A percentile compares a stretch with the other conserved stretches of the same genome.
phyloP scores from a whole-genome alignment of 176 grass and related monocot species.

The Juncus effusus region DNA sequence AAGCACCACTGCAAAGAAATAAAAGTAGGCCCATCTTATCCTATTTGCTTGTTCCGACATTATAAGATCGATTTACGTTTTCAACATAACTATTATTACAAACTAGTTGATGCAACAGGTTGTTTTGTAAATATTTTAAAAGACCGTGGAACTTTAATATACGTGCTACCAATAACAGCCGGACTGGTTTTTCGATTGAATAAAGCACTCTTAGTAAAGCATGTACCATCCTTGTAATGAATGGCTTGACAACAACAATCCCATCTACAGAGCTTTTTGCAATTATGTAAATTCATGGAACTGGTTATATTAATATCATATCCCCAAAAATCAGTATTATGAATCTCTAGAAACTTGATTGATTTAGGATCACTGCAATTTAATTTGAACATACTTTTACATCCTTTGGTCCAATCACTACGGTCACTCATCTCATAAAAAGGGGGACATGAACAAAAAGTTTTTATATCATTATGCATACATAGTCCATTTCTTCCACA shows the following conservation, averaged over 20 bases:
- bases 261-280: constrained; percentile 9
- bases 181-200: constrained; percentile 23
- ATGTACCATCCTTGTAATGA: neutral
- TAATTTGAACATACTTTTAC: constrained; percentile 23
- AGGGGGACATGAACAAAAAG: constrained; percentile 38
- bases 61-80: constrained; percentile 20
- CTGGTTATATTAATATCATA: neutral
- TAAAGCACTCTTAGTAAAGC: constrained; percentile 7
- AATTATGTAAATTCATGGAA: neutral
- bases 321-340: constrained; percentile 23
- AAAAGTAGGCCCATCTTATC: constrained; percentile 59
- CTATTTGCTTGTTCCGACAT: constrained; percentile 25
- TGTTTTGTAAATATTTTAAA: neutral
- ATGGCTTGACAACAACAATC: constrained; percentile 17
- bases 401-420: constrained; percentile 45
- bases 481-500: constrained; percentile 62
- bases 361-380: constrained; percentile 7
- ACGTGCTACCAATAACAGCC: neutral
- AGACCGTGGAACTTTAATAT: constrained; percentile 14
- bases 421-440: constrained; percentile 35
- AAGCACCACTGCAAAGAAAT: constrained; percentile 32
- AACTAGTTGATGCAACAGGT: constrained; percentile 17
- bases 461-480: constrained; percentile 20
- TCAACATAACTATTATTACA: constrained; percentile 34
- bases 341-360: neutral